These are phyloP conservation scores for Lyophyllum decastes DNA, from an alignment of 768 basidiomycete species.

Conservation along the genomic window DNA sequence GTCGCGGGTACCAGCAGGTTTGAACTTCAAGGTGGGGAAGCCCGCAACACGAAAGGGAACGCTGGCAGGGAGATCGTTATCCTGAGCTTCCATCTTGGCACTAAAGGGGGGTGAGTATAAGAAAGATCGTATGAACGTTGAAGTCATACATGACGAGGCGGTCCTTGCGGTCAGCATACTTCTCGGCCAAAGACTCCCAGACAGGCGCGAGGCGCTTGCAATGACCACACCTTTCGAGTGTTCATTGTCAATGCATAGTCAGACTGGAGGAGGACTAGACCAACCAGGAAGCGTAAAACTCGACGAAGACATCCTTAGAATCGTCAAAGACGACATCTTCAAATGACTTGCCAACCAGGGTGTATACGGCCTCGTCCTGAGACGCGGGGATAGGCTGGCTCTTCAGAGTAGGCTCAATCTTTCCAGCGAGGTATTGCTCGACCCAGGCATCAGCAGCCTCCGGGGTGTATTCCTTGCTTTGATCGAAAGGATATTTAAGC, in stretches of 20 bases:
- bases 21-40: constrained; percentile 98
- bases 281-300: constrained; percentile 97
- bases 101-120: constrained; percentile 36
- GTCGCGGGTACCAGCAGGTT: constrained; percentile 80
- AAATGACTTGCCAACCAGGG: constrained; percentile 86
- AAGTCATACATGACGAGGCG: constrained; percentile 70
- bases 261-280: constrained; percentile 24
- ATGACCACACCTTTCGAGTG: constrained; percentile 75
- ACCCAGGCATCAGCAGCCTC: constrained; percentile 62
- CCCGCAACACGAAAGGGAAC: constrained; percentile 85
- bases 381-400: constrained; percentile 80
- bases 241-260: not conserved
- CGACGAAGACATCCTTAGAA: constrained; percentile 91
- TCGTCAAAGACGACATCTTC: constrained; percentile 86
- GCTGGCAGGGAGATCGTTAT: constrained; percentile 93
- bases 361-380: constrained; percentile 83
- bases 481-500: constrained; percentile 88
- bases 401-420: constrained; percentile 84
- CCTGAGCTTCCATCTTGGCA: constrained; percentile 95
- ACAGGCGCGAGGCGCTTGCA: constrained; percentile 96
- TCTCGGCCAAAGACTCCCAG: constrained; percentile 90
- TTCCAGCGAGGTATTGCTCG: constrained; percentile 66
- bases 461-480: constrained; percentile 59
- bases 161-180: constrained; percentile 75
- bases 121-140: not conserved